Conservation (phyloP, 306 rosid genomes). For the Pachyrhizus erosus region DNA sequence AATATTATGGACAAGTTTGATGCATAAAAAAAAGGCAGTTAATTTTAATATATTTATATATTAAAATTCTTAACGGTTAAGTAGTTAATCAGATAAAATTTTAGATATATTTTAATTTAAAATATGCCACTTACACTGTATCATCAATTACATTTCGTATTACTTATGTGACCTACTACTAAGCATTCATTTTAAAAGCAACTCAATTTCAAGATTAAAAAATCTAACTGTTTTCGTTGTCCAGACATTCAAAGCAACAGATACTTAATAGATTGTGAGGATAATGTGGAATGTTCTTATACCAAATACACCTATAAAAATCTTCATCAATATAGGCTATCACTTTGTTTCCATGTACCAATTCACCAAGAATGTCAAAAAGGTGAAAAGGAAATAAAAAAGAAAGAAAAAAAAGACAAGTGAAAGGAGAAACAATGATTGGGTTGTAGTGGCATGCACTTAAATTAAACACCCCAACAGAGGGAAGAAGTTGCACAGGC, state of each 20-base stretch:
- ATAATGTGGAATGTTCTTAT: neutral
- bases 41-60: too few species aligned
- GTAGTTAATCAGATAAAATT: neutral
- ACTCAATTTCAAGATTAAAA: neutral
- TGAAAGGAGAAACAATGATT: conserved; percentile 40
- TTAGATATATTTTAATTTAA: neutral
- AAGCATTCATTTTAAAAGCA: neutral
- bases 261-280: neutral
- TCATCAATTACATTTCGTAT: neutral
- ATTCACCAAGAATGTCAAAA: conserved; percentile 8
- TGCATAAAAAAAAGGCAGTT: too few species aligned
- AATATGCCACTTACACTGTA: neutral
- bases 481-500: neutral
- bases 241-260: conserved; percentile 10
- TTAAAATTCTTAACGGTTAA: too few species aligned
- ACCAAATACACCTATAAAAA: neutral
- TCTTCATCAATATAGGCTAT: neutral
- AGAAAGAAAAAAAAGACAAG: neutral
- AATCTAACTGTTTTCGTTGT: neutral
- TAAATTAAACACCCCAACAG: neutral
- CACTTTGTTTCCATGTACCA: conserved; percentile 1
- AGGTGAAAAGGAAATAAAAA: neutral
- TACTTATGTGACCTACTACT: neutral
- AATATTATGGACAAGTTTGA: too few species aligned
- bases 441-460: conserved; percentile 25